These are phyloP conservation scores for Lipomyces orientalis DNA, from an alignment of 805 yeast genomes.

Conservation along the genomic window DNA sequence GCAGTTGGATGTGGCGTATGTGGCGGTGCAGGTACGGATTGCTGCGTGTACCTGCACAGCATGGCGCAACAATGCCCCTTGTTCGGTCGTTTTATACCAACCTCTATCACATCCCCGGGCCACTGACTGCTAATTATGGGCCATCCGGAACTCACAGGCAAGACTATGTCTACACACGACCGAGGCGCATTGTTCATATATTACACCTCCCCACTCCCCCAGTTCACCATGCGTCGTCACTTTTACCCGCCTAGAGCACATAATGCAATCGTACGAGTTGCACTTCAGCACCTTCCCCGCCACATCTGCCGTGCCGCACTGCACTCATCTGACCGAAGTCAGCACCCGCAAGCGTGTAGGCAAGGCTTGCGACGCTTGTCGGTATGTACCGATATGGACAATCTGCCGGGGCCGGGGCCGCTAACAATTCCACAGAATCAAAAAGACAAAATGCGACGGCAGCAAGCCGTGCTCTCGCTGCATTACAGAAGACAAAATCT, in stretches of 20 bases:
- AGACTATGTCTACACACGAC: background rate
- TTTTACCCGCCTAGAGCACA: too few relatives aligned
- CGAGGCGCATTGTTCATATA: background rate
- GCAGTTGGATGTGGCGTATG: background rate
- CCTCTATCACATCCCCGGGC: too few relatives aligned
- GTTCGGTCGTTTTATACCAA: background rate
- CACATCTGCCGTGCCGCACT: background rate
- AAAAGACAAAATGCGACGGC: slow-evolving; percentile 49
- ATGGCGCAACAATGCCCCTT: background rate
- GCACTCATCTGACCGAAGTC: background rate
- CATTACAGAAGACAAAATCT: slow-evolving; percentile 58
- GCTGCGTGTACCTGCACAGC: background rate
- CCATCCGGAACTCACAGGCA: background rate
- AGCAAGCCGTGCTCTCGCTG: slow-evolving; percentile 57
- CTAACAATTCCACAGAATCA: slow-evolving; percentile 6
- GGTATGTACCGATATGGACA: slow-evolving; percentile 35
- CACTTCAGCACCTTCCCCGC: background rate
- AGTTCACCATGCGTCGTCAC: background rate
- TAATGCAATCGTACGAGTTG: background rate
- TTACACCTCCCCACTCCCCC: background rate
- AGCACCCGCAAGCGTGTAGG: slow-evolving; percentile 49
- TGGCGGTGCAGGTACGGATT: background rate
- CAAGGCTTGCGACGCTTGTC: slow-evolving; percentile 57
- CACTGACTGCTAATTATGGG: too few relatives aligned
- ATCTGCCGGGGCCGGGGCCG: background rate